Base-by-base conservation (phyloP, 2,329 filamentous ascomycete genomes). In the Orbilia oligospora region DNA sequence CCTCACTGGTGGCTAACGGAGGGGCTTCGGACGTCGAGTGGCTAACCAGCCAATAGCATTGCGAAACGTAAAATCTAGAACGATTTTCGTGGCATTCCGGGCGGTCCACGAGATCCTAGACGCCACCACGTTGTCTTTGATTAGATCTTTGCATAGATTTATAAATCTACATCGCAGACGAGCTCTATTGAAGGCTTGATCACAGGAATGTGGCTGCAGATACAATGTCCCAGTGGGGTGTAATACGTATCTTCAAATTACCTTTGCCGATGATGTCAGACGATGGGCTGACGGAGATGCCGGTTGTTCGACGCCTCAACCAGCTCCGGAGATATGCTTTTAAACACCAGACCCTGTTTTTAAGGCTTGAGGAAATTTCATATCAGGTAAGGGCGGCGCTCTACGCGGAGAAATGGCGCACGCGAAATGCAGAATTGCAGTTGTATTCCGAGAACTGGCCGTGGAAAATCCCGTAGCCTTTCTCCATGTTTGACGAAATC, bases 311-410 rank as follows among this genome's bases (percentile, higher is more conserved):
- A n/a, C 44, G 16, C 38, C 38, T 41, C 38, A 41, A 41, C 38
- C 9, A 41, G 68, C 49, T 55, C 41, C 71, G 71, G 71, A 75
- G 71, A 68, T 67, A 75, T 30, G n/a, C 48, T 66, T 66, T 65
- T 46, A 10, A 30, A 30, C 6, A 30, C 27, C 27, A 30, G 27
- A 30, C 27, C n/a, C n/a, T 30, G n/a, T 41, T 66, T 66, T 65
- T 33, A 5, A 46, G 20, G 12, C 10, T 36, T 27, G 53, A 22
- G 22, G 22, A 38, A 70, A 70, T 69, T 48, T 41, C 38, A 61
- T 24, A n/a, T 33, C 27, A 70, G 66, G 48, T 14, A 36, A 58
- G 38, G 38, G 51, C 51, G 51, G 12, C 30, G 33, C 51, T 56
- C 51, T 51, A 38, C 53, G 65, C 65, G 41, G 51, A 51, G 38